Evolutionary conservation across 2,329 filamentous ascomycete species (phyloP).

Genomic region (Massarina eburnea): DNA sequence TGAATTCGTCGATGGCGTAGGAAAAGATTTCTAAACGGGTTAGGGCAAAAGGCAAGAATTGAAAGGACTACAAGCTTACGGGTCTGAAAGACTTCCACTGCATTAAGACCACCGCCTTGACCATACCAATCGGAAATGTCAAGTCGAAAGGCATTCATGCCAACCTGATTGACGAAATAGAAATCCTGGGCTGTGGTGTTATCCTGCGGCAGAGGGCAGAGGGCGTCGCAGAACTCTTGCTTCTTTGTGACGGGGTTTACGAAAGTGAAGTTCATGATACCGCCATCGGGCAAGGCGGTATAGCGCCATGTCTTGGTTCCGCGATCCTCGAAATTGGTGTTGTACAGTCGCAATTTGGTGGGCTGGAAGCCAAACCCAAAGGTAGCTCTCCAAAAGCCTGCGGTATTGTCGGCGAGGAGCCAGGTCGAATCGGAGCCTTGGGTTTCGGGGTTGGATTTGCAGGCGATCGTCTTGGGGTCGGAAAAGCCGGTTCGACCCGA

Average conservation of each 20-base stretch:
- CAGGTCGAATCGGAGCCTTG: slow-evolving; percentile 77
- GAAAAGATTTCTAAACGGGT: slow-evolving; percentile 65
- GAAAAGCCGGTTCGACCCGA: slow-evolving; percentile 65
- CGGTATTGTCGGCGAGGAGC: slow-evolving; percentile 72
- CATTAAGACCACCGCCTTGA: slow-evolving; percentile 77
- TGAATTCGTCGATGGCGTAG: slow-evolving; percentile 84
- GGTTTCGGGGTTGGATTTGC: slow-evolving; percentile 64
- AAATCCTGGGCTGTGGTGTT: slow-evolving; percentile 83
- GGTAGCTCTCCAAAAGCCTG: slow-evolving; percentile 80
- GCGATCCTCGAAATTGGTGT: slow-evolving; percentile 79
- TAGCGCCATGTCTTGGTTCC: slow-evolving; percentile 89
- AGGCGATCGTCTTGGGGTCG: slow-evolving; percentile 80
- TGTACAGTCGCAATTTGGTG: slow-evolving; percentile 83
- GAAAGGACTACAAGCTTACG: slow-evolving; percentile 33
- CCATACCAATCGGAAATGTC: slow-evolving; percentile 90
- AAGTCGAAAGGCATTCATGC: slow-evolving; percentile 84
- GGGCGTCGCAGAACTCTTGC: slow-evolving; percentile 72
- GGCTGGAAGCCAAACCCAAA: slow-evolving; percentile 86
- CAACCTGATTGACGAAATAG: slow-evolving; percentile 85
- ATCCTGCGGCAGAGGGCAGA: slow-evolving; percentile 76
- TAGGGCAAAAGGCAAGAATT: neutral
- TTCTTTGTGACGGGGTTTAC: slow-evolving; percentile 69
- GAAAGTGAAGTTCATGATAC: slow-evolving; percentile 96
- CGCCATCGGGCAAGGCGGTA: slow-evolving; percentile 79
- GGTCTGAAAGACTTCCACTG: slow-evolving; percentile 84